Base-by-base conservation (phyloP, 805 yeast species). In the Pichia insulana region DNA sequence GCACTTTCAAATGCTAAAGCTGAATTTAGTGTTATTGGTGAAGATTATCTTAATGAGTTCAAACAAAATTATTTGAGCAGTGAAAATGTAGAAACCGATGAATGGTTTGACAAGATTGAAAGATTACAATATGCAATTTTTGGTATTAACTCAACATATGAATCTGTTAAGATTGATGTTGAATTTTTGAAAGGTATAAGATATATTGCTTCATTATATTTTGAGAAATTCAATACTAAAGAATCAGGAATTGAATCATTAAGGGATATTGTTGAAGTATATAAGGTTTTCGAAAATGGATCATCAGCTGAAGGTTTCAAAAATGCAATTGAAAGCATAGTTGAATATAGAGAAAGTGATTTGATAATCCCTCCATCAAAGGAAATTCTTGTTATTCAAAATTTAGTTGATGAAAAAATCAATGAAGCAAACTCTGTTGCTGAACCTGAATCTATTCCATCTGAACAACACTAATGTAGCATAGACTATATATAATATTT, bases 61-160 rank as follows among this genome's bases (percentile, higher is more conserved):
- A 69, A 69, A 48, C 55, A 66, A 28, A 64, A 69, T 42, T 88
- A 83, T 61, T 59, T 86, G 30, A 66, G 64, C 27, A 70, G 74
- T 15, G 74, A 76, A 28, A 68, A 69, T 43, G 80, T 65, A 58
- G 85, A 73, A 44, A 59, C 68, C 30, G 68, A 61, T 38, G 82
- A 74, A 46, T 73, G 75, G 61, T 78, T 76, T 56, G 87, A 79
- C 42, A 78, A 78, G 55, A 68, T 89, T 44, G 79, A 77, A 44
- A 78, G 97, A 57, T 71, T 88, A 52, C 95, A 85, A 60, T 76
- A 70, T 52, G 89, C 95, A 0, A 60, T 87, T 25, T 89, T 79
- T 56, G 96, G 96, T n/a, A 83, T 88, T 43, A 77, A 78, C 46
- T 86, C 84, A 25, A 77, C 76, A 41, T 67, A 78, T 37, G 80